Evolutionary conservation across 2,329 filamentous ascomycete genomes (phyloP).

Genomic region (Trichoderma sp.): DNA sequence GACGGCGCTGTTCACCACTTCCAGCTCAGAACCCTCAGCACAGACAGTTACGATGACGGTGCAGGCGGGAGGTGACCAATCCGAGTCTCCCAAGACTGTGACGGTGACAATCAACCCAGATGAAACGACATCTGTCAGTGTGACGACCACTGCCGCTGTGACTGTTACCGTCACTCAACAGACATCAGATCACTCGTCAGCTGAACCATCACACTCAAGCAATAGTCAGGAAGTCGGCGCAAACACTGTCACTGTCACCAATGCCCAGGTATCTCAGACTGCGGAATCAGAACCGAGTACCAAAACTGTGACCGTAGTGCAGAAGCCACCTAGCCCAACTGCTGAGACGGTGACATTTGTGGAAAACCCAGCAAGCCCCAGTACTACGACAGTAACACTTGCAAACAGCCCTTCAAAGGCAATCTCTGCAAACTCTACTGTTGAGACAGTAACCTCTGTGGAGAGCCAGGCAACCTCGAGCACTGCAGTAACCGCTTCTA

Average conservation of each 20-base stretch:
- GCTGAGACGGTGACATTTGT: background rate
- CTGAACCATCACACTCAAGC: background rate
- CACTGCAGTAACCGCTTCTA: background rate
- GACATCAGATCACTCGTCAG: background rate
- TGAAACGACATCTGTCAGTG: background rate
- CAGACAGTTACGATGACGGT: conserved; percentile 28
- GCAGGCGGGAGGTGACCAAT: conserved; percentile 21
- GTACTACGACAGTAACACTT: background rate
- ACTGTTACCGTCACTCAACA: background rate
- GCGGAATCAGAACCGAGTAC: background rate
- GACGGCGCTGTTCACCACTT: background rate
- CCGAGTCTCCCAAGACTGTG: conserved; percentile 24
- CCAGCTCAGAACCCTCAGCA: background rate
- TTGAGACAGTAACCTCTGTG: background rate
- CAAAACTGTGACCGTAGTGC: background rate
- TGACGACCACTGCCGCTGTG: background rate
- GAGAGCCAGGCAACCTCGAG: background rate
- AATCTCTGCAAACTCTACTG: background rate
- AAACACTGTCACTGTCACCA: background rate
- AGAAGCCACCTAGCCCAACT: background rate
- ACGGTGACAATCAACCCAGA: conserved; percentile 18
- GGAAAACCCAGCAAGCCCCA: background rate
- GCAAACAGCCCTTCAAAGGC: background rate
- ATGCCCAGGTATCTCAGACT: background rate
- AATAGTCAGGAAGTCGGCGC: conserved; percentile 5